Evolutionary conservation across 371 early-diverging fungal genomes (phyloP).

Genomic region (Lichtheimia hyalospora): DNA sequence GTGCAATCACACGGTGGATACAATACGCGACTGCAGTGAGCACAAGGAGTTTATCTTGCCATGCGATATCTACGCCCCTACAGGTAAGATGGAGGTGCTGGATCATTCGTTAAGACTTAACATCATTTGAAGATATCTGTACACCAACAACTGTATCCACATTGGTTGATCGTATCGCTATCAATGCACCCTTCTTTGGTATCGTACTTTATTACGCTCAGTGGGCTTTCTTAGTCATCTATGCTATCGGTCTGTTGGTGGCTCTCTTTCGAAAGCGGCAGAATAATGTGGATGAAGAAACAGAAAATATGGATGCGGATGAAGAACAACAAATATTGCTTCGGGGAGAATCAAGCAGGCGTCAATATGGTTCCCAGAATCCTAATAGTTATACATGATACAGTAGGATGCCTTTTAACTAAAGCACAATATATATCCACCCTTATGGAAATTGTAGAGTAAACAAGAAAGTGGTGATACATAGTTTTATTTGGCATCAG

Average conservation of each 20-base stretch:
- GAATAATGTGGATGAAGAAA: constrained; percentile 26
- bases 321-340: constrained; percentile 14
- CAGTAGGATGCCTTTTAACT: too few relatives aligned
- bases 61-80: constrained; percentile 60
- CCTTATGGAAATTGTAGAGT: too few relatives aligned
- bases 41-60: constrained; percentile 55
- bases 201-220: constrained; percentile 56
- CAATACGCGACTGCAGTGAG: constrained; percentile 46
- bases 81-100: constrained; percentile 27
- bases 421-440: too few relatives aligned
- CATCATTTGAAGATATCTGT: constrained; percentile 43
- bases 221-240: constrained; percentile 53
- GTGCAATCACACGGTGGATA: constrained; percentile 60
- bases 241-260: constrained; percentile 40
- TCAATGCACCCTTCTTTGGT: constrained; percentile 59
- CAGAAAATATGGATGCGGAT: constrained; percentile 22
- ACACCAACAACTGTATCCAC: constrained; percentile 64
- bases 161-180: constrained; percentile 51
- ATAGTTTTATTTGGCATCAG: too few relatives aligned
- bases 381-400: too few relatives aligned
- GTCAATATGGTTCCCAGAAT: too few relatives aligned
- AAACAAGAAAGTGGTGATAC: too few relatives aligned
- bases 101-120: not conserved
- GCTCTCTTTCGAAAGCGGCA: constrained; percentile 32
- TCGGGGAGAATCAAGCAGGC: not conserved